A percentile compares a stretch with the other conserved stretches of the same genome.
Evolutionary conservation across 1,284 basidiomycete genomes (phyloP).

Genomic region (Austropuccinia psidii): DNA sequence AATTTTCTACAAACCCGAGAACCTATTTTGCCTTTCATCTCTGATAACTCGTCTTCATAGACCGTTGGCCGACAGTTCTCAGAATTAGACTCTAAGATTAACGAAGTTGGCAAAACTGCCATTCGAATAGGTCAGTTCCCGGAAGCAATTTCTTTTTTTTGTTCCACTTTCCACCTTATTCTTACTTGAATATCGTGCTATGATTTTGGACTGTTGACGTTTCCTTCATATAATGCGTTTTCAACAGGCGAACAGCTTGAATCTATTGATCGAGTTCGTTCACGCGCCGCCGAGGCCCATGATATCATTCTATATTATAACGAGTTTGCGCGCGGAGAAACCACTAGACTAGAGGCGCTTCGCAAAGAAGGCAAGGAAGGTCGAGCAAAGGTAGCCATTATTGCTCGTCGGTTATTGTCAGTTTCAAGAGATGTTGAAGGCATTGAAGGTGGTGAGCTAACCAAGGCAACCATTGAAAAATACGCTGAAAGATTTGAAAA

Average conservation of each 20-base stretch:
- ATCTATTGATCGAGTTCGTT: conserved; percentile 81
- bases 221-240: neutral
- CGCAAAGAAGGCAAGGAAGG: conserved; percentile 73
- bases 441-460: conserved; percentile 55
- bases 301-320: conserved; percentile 94
- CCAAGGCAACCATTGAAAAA: conserved; percentile 77
- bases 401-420: conserved; percentile 75
- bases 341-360: conserved; percentile 65
- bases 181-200: conserved; percentile 26
- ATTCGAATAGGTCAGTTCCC: conserved; percentile 70
- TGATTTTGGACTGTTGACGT: conserved; percentile 10
- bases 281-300: conserved; percentile 85
- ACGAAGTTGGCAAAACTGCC: conserved; percentile 86
- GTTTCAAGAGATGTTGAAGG: conserved; percentile 84
- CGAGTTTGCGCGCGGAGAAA: conserved; percentile 79
- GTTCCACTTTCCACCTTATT: neutral
- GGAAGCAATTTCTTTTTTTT: neutral
- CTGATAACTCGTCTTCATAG: neutral
- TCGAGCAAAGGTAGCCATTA: conserved; percentile 75
- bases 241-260: conserved; percentile 83
- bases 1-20: neutral
- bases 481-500: conserved; percentile 99
- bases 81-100: conserved; percentile 55
- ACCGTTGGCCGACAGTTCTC: conserved; percentile 35
- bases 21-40: neutral